Conservation (phyloP, 139 green algal species). For the Mesostigma viride region DNA sequence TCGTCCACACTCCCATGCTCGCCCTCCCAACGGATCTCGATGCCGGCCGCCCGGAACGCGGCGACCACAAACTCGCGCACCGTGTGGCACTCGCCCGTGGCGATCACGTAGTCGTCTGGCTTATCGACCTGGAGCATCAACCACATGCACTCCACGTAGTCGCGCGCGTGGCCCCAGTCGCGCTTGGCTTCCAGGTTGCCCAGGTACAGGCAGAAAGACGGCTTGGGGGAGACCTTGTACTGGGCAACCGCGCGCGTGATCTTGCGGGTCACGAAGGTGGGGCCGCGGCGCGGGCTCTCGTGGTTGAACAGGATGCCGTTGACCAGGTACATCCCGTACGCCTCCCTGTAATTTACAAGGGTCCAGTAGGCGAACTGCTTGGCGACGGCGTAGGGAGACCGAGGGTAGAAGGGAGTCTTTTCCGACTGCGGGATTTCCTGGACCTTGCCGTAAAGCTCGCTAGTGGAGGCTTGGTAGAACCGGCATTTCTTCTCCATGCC, state of each 20-base stretch:
- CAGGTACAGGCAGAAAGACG: constrained; percentile 49
- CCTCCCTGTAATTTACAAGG: constrained; percentile 62
- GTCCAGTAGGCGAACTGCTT: constrained; percentile 63
- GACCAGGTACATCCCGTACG: constrained; percentile 61
- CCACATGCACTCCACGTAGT: constrained; percentile 66
- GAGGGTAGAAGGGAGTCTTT: constrained; percentile 59
- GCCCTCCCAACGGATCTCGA: constrained; percentile 41
- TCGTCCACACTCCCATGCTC: constrained; percentile 38
- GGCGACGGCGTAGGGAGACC: constrained; percentile 60
- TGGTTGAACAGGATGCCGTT: constrained; percentile 81
- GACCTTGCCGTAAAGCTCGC: constrained; percentile 63
- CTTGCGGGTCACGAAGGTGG: constrained; percentile 73
- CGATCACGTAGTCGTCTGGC: constrained; percentile 59
- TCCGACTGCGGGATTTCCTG: constrained; percentile 56
- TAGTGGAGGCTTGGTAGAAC: constrained; percentile 69
- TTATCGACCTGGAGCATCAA: constrained; percentile 62
- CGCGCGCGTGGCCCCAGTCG: constrained; percentile 66
- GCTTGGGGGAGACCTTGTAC: constrained; percentile 41
- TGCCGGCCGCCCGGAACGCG: constrained; percentile 33
- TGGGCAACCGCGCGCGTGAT: constrained; percentile 36
- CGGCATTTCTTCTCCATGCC: constrained; percentile 14
- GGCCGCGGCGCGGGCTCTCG: constrained; percentile 56
- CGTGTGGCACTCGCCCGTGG: constrained; percentile 47
- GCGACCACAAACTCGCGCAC: constrained; percentile 39
- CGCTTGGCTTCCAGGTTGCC: constrained; percentile 66